phyloP scores from a whole-genome alignment of 2,329 filamentous ascomycete species.

The Chrysosporium queenslandicum region DNA sequence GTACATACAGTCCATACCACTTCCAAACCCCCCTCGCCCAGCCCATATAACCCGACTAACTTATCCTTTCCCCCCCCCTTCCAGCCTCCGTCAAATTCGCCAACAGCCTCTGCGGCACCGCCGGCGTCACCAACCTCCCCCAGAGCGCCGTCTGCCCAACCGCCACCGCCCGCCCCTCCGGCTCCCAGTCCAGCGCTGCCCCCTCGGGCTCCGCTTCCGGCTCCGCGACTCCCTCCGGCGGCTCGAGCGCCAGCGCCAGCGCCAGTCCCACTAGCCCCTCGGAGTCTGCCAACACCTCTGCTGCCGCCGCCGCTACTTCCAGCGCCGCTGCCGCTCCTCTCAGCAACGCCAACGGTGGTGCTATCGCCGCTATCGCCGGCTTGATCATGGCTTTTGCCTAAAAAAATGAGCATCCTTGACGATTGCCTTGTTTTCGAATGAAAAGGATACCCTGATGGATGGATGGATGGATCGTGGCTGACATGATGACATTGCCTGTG shows the following conservation, averaged over 20 bases:
- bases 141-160: constrained; percentile 24
- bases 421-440: too few relatives aligned
- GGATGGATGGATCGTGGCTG: too few relatives aligned
- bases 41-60: neutral
- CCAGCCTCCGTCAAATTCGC: constrained; percentile 30
- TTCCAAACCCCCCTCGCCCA: neutral
- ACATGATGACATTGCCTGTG: neutral
- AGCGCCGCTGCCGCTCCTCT: constrained; percentile 15
- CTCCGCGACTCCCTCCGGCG: constrained; percentile 18
- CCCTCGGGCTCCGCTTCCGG: constrained; percentile 11
- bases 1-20: constrained; percentile 4
- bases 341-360: constrained; percentile 17
- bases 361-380: constrained; percentile 14
- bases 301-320: neutral
- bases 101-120: constrained; percentile 31
- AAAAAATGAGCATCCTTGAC: neutral
- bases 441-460: neutral
- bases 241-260: constrained; percentile 20
- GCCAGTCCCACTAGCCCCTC: too few relatives aligned
- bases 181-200: constrained; percentile 13
- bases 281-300: constrained; percentile 1
- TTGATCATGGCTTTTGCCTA: constrained; percentile 13
- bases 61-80: neutral
- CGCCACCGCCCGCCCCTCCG: neutral
- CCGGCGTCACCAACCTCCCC: constrained; percentile 31